phyloP scores from a whole-genome alignment of 2,329 filamentous ascomycete genomes.

The Zymoseptoria crescenta region DNA sequence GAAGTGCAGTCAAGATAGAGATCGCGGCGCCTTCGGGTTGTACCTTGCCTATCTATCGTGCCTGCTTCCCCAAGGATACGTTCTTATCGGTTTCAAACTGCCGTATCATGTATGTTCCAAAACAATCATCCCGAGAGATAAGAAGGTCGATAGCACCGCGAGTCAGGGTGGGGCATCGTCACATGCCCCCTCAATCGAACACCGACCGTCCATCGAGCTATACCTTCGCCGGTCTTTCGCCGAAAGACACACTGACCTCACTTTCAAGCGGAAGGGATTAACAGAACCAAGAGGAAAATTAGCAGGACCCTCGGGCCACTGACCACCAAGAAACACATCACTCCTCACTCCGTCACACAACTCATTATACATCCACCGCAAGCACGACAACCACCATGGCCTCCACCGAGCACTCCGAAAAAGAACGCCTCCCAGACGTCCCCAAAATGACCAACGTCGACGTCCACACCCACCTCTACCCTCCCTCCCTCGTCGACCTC shows the following conservation, averaged over 20 bases:
- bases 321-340: background rate
- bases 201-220: background rate
- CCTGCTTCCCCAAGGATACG: conserved; percentile 3
- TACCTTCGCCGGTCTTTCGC: background rate
- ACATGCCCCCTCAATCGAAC: background rate
- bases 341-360: background rate
- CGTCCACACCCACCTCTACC: conserved; percentile 58
- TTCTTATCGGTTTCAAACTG: conserved; percentile 3
- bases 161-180: background rate
- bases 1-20: conserved; percentile 11
- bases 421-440: background rate
- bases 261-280: background rate
- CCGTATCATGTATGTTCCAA: background rate
- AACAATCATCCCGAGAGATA: conserved; percentile 2
- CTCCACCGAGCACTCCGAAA: background rate
- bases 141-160: conserved; percentile 1
- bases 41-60: background rate
- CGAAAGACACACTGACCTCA: background rate
- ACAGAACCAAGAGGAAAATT: background rate
- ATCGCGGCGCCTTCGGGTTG: background rate
- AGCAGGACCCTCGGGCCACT: background rate
- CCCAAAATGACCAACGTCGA: conserved; percentile 42
- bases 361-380: background rate
- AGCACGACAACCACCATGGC: background rate
- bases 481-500: conserved; percentile 45